These are phyloP conservation scores for Blakeslea trispora DNA, from an alignment of 371 early-diverging fungal species.

Conservation along the genomic window DNA sequence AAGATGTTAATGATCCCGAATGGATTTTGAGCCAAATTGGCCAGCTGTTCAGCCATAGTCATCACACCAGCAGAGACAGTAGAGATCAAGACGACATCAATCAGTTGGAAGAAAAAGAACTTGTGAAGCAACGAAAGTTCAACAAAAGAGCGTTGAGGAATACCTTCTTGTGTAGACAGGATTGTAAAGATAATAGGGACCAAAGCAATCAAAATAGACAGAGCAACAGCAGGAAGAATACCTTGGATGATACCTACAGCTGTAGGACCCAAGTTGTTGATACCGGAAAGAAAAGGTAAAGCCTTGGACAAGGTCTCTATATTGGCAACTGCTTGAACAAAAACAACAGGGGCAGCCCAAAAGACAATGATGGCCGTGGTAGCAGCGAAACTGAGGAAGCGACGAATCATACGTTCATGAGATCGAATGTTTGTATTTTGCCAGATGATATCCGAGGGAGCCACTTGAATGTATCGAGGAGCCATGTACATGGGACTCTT, in stretches of 20 bases:
- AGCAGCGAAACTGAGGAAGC: slow-evolving; percentile 44
- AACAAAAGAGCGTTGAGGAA: slow-evolving; percentile 61
- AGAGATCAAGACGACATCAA: slow-evolving; percentile 82
- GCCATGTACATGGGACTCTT: slow-evolving; percentile 70
- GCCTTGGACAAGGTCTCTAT: slow-evolving; percentile 58
- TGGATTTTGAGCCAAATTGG: slow-evolving; percentile 44
- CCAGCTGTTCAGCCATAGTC: slow-evolving; percentile 35
- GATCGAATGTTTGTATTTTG: slow-evolving; percentile 70
- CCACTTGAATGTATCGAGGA: slow-evolving; percentile 65
- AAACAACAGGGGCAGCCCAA: slow-evolving; percentile 72
- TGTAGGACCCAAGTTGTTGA: slow-evolving; percentile 33
- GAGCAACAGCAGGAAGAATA: slow-evolving; percentile 72
- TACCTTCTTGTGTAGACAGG: slow-evolving; percentile 71
- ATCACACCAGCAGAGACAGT: slow-evolving; percentile 71
- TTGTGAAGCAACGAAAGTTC: slow-evolving; percentile 62
- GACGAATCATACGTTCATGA: slow-evolving; percentile 58
- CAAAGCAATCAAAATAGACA: slow-evolving; percentile 71
- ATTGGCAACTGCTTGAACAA: slow-evolving; percentile 66
- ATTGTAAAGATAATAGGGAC: slow-evolving; percentile 72
- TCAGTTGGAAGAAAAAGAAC: slow-evolving; percentile 80
- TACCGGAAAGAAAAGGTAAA: slow-evolving; percentile 48
- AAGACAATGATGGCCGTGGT: slow-evolving; percentile 62
- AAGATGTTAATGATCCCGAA: slow-evolving; percentile 52
- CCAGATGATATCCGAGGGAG: slow-evolving; percentile 84
- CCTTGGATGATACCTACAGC: slow-evolving; percentile 75